A percentile compares a stretch with the other conserved stretches of the same genome.
Evolutionary conservation across 1,284 basidiomycete species (phyloP).

Genomic region (Ustilago shanxiensis): DNA sequence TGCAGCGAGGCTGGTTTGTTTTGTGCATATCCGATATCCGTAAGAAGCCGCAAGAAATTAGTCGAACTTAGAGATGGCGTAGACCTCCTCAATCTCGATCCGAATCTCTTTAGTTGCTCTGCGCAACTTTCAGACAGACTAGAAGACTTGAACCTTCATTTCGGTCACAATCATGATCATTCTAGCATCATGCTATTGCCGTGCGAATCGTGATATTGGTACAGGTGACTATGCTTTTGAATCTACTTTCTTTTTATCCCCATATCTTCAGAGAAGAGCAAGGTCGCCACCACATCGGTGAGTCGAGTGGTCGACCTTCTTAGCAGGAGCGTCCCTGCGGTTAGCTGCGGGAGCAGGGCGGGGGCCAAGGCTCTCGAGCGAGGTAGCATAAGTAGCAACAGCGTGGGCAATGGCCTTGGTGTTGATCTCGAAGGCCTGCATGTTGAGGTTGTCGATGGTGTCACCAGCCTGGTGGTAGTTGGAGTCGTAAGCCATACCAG

Average conservation of each 20-base stretch:
- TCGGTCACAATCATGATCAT: too few relatives aligned
- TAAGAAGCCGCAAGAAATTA: too few relatives aligned
- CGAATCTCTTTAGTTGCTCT: too few relatives aligned
- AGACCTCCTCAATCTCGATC: too few relatives aligned
- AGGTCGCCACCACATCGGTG: constrained; percentile 42
- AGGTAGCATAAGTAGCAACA: constrained; percentile 37
- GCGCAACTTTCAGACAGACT: too few relatives aligned
- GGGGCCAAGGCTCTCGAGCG: constrained; percentile 31
- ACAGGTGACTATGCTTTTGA: neutral
- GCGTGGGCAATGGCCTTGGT: constrained; percentile 46
- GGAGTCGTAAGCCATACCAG: constrained; percentile 32
- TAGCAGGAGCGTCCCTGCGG: constrained; percentile 8
- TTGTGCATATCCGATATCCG: too few relatives aligned
- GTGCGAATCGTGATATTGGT: neutral
- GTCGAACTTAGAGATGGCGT: too few relatives aligned
- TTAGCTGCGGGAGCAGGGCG: neutral
- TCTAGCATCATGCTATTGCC: too few relatives aligned
- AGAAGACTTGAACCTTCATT: too few relatives aligned
- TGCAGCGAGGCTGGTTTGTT: too few relatives aligned
- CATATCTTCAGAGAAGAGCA: constrained; percentile 3
- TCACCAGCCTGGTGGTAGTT: constrained; percentile 48
- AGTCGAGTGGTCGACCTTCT: constrained; percentile 32
- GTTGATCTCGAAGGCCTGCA: constrained; percentile 43
- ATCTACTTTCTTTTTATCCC: constrained; percentile 1
- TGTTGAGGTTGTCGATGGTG: constrained; percentile 34